Conservation (phyloP, 225 moss, liverwort and hornwort species). For the Marchantia polymorpha region DNA sequence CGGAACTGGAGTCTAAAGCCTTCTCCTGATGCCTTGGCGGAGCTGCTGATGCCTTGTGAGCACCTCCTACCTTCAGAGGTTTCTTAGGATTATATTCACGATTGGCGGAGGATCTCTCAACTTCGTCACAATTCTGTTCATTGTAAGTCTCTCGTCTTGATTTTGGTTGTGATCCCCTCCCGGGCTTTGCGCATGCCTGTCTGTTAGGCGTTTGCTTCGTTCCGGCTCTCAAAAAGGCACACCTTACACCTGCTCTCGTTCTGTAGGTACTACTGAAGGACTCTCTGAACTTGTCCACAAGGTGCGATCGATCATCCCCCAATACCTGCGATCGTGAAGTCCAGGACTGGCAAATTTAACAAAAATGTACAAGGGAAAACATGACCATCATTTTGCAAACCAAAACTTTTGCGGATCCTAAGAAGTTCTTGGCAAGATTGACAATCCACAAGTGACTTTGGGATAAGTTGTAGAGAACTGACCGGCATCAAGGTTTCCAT, state of each 20-base stretch:
- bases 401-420: too few species aligned
- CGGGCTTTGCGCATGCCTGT: not conserved
- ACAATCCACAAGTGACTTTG: not conserved
- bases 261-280: conserved; percentile 70
- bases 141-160: conserved; percentile 13
- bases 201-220: conserved; percentile 2
- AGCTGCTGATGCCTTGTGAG: not conserved
- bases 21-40: not conserved
- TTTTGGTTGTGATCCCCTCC: conserved; percentile 14
- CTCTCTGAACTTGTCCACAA: conserved; percentile 82
- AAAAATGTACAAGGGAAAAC: too few species aligned
- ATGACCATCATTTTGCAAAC: too few species aligned
- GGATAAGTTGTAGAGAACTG: conserved; percentile 17
- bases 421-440: too few species aligned
- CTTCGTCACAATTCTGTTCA: conserved; percentile 4
- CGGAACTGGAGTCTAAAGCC: not conserved
- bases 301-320: conserved; percentile 58
- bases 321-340: conserved; percentile 44
- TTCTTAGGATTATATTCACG: not conserved
- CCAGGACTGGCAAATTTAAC: not conserved
- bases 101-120: not conserved
- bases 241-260: conserved; percentile 69
- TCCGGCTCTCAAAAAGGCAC: conserved; percentile 34
- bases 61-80: not conserved
- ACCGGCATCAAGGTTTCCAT: conserved; percentile 66